A percentile compares a stretch with the other conserved stretches of the same genome.
Conservation (phyloP, 78 protist species). For the Emiliania huxleyi region DNA sequence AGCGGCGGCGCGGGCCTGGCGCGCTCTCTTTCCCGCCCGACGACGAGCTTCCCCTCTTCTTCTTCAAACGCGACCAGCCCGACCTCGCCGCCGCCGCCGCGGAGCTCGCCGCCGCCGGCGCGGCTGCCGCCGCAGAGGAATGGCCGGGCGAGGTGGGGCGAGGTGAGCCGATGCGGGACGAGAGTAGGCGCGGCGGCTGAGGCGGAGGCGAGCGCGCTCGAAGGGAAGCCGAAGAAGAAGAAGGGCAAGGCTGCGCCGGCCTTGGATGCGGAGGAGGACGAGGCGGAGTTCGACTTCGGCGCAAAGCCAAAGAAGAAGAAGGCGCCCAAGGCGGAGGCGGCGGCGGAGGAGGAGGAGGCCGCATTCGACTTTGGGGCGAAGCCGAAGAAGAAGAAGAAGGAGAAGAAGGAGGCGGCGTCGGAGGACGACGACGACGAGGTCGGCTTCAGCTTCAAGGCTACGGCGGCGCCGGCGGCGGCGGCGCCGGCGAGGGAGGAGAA, state of each 20-base stretch:
- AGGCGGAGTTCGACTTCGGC: background rate
- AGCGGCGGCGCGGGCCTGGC: background rate
- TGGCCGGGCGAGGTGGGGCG: too few species aligned
- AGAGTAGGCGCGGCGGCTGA: too few species aligned
- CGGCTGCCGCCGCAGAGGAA: background rate
- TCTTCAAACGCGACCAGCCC: background rate
- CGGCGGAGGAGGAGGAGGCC: background rate
- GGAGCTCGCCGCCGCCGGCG: background rate
- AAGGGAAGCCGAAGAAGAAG: background rate
- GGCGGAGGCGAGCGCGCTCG: too few species aligned
- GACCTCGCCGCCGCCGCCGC: background rate
- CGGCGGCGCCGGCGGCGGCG: too few species aligned
- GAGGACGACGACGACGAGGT: background rate
- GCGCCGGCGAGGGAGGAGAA: background rate
- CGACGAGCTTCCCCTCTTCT: background rate
- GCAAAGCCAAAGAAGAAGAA: background rate
- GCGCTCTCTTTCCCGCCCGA: background rate
- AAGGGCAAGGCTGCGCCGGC: background rate
- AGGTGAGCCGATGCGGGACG: too few species aligned
- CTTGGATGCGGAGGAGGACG: background rate
- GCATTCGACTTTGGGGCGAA: background rate
- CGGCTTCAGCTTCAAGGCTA: background rate
- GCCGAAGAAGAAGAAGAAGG: background rate
- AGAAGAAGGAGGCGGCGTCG: background rate
- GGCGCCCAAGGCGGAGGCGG: background rate